These are phyloP conservation scores for Fraxinus americana DNA, from an alignment of 257 asterid species.

Conservation along the genomic window DNA sequence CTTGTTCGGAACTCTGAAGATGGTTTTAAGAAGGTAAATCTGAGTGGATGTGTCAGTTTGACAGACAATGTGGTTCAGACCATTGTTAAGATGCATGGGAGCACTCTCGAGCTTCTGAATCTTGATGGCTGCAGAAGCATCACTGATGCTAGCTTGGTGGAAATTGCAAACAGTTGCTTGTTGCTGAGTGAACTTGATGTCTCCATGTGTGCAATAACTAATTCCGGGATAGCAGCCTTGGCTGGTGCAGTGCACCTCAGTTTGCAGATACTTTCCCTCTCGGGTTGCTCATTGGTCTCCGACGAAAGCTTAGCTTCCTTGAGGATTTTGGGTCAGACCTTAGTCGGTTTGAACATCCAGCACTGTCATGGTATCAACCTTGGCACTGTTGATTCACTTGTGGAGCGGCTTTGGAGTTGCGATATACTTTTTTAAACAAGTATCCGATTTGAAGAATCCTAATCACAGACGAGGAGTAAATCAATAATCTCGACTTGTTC, in stretches of 20 bases:
- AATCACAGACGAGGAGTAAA: not conserved
- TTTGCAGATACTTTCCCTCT: constrained; percentile 65
- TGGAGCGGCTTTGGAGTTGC: constrained; percentile 79
- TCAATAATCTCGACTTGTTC: constrained; percentile 26
- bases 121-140: constrained; percentile 69
- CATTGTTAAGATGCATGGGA: constrained; percentile 62
- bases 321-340: constrained; percentile 49
- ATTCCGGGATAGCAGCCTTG: constrained; percentile 62
- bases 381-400: constrained; percentile 45
- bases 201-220: constrained; percentile 58
- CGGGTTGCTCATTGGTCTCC: constrained; percentile 59
- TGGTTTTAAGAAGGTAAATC: constrained; percentile 65
- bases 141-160: constrained; percentile 60
- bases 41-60: constrained; percentile 67
- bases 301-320: constrained; percentile 60
- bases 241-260: constrained; percentile 55
- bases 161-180: constrained; percentile 60
- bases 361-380: constrained; percentile 61
- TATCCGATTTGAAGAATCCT: not conserved
- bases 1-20: constrained; percentile 56
- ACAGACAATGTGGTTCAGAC: constrained; percentile 58
- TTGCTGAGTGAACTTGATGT: constrained; percentile 63
- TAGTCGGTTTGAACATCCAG: constrained; percentile 76
- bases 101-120: constrained; percentile 62
- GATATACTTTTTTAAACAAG: constrained; percentile 62